Conservation (phyloP, 1,139 yeast genomes). For the Scheffersomyces stambukii region DNA sequence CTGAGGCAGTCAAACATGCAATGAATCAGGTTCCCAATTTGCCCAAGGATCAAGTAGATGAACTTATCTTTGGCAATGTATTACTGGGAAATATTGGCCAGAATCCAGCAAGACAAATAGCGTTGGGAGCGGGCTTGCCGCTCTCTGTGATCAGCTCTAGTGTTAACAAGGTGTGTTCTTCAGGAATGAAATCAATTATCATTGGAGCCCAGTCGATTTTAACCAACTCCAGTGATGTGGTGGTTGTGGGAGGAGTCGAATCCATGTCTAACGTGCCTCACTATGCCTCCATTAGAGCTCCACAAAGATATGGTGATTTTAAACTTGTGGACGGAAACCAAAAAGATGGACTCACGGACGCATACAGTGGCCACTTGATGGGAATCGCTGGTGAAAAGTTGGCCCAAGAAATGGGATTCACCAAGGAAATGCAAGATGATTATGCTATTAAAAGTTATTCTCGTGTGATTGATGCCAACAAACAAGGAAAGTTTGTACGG, state of each 20-base stretch:
- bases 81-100: conserved; percentile 92
- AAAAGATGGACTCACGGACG: conserved; percentile 89
- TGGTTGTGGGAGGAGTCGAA: conserved; percentile 96
- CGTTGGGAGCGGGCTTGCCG: conserved; percentile 81
- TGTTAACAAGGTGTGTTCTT: conserved; percentile 95
- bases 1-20: conserved; percentile 88
- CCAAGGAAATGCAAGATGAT: conserved; percentile 70
- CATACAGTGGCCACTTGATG: conserved; percentile 83
- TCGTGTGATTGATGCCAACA: conserved; percentile 77
- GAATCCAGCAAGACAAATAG: conserved; percentile 98
- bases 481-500: conserved; percentile 68
- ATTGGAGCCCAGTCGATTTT: conserved; percentile 86
- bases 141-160: conserved; percentile 80
- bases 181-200: conserved; percentile 89
- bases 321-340: conserved; percentile 80
- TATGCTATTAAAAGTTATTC: conserved; percentile 66
- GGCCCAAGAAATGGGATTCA: conserved; percentile 63
- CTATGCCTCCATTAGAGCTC: conserved; percentile 83
- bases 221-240: conserved; percentile 87
- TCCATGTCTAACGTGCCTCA: conserved; percentile 96
- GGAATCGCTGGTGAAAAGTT: conserved; percentile 96
- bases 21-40: conserved; percentile 78
- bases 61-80: conserved; percentile 89
- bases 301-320: conserved; percentile 85
- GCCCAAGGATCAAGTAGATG: conserved; percentile 77